Conservation (phyloP, 192 early-diverging fungal species). For the Coemansia guatemalensis region DNA sequence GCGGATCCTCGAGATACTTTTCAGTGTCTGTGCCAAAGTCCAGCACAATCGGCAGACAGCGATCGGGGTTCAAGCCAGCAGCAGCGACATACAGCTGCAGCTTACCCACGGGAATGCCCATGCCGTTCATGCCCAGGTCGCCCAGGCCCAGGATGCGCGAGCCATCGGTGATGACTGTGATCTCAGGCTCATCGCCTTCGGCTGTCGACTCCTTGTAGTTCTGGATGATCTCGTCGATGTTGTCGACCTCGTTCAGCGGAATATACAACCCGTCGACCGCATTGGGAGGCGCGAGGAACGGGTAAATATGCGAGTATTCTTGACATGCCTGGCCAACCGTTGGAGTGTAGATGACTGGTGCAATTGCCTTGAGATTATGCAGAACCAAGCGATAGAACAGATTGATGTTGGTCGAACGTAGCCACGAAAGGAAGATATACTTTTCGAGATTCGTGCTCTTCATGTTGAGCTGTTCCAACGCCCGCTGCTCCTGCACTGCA, state of each 20-base stretch:
- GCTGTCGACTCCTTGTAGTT: slow-evolving; percentile 71
- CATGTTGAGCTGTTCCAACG: slow-evolving; percentile 65
- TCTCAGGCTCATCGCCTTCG: slow-evolving; percentile 66
- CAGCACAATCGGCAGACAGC: slow-evolving; percentile 84
- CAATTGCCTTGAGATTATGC: slow-evolving; percentile 74
- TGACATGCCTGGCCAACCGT: slow-evolving; percentile 80
- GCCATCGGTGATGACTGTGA: slow-evolving; percentile 93
- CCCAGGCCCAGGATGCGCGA: slow-evolving; percentile 90
- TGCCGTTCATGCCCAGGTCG: slow-evolving; percentile 91
- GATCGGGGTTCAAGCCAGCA: slow-evolving; percentile 80
- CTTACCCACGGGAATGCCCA: slow-evolving; percentile 94
- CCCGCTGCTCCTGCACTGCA: slow-evolving; percentile 70
- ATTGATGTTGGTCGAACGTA: slow-evolving; percentile 73
- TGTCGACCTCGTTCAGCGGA: slow-evolving; percentile 68
- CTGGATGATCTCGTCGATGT: slow-evolving; percentile 71
- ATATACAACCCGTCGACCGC: slow-evolving; percentile 83
- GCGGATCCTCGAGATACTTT: slow-evolving; percentile 74
- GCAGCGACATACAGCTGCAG: slow-evolving; percentile 87
- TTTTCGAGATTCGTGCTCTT: slow-evolving; percentile 73
- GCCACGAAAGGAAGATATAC: slow-evolving; percentile 77
- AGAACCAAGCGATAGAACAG: slow-evolving; percentile 82
- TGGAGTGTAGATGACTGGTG: slow-evolving; percentile 78
- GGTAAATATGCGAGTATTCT: slow-evolving; percentile 85
- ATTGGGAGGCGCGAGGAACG: slow-evolving; percentile 73
- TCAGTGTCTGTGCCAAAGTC: slow-evolving; percentile 91